Percentiles rank a stretch among this genome's conserved stretches.
These are phyloP conservation scores for Pulicaria dysenterica DNA, from an alignment of 129 eudicot genomes.

Conservation along the genomic window DNA sequence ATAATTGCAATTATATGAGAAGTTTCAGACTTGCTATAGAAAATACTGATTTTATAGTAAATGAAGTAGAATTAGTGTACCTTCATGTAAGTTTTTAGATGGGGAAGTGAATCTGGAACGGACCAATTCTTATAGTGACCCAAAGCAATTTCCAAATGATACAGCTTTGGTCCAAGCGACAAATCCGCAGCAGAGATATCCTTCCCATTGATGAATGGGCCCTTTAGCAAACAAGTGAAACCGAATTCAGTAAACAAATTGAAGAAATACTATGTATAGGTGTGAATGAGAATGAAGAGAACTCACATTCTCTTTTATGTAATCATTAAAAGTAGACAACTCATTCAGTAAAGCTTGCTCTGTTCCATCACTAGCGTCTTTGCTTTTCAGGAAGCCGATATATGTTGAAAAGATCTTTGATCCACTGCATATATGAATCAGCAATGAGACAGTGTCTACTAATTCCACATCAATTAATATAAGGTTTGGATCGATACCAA, in stretches of 20 bases:
- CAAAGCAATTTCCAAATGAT: constrained; percentile 83
- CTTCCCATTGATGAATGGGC: constrained; percentile 82
- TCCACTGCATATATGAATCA: constrained; percentile 57
- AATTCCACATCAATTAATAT: not conserved
- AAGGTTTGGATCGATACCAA: too few relatives aligned
- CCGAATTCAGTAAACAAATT: constrained; percentile 2
- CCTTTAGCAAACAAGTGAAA: constrained; percentile 47
- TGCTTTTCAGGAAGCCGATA: constrained; percentile 90
- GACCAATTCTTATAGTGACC: constrained; percentile 93
- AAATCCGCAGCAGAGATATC: constrained; percentile 85
- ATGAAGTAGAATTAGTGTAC: constrained; percentile 32
- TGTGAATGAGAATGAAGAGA: not conserved
- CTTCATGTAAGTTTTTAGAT: constrained; percentile 82
- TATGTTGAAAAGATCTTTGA: constrained; percentile 87
- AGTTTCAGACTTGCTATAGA: not conserved
- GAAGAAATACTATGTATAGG: constrained; percentile 5
- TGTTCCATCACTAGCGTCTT: constrained; percentile 89
- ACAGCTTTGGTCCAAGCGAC: constrained; percentile 91
- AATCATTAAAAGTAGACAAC: constrained; percentile 65
- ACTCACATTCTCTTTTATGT: constrained; percentile 86
- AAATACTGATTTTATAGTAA: not conserved
- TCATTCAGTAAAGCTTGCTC: constrained; percentile 80
- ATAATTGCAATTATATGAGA: not conserved
- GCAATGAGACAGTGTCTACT: constrained; percentile 9
- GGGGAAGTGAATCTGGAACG: constrained; percentile 79